Conservation (phyloP, 345 rosid species). For the Fremontodendron californicum region DNA sequence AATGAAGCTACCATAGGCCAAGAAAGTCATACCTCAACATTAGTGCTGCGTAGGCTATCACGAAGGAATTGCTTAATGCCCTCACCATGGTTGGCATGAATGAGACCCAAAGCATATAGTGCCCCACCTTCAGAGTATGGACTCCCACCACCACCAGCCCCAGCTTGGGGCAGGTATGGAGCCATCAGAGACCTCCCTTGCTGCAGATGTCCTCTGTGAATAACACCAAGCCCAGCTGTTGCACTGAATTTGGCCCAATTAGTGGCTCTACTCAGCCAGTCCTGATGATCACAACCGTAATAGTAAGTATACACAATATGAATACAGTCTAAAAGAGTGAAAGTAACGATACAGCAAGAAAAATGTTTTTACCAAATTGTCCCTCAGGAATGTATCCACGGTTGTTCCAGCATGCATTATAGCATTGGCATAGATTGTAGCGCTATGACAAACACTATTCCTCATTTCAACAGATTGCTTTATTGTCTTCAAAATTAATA, state of each 20-base stretch:
- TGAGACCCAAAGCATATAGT: conserved; percentile 91
- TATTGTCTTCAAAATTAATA: conserved; percentile 84
- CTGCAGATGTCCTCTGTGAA: conserved; percentile 93
- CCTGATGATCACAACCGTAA: conserved; percentile 43
- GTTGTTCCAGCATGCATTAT: conserved; percentile 99
- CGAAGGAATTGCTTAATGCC: conserved; percentile 95
- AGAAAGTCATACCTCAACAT: conserved; percentile 64
- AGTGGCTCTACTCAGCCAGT: conserved; percentile 98
- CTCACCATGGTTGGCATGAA: conserved; percentile 99
- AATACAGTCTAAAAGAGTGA: not conserved
- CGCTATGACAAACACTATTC: conserved; percentile 97
- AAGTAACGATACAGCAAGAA: conserved; percentile 8
- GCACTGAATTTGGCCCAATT: conserved; percentile 99
- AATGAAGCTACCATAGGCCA: not conserved
- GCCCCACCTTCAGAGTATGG: conserved; percentile 99
- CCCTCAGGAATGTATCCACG: conserved; percentile 93
- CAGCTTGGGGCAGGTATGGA: conserved; percentile 97
- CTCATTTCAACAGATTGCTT: conserved; percentile 98
- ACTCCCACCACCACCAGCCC: conserved; percentile 93
- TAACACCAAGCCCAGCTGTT: conserved; percentile 97
- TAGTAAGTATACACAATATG: conserved; percentile 12
- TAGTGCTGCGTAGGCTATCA: conserved; percentile 81
- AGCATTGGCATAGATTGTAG: conserved; percentile 96
- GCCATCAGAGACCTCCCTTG: conserved; percentile 98
- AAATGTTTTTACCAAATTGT: conserved; percentile 59